Base-by-base conservation (phyloP, 2,329 filamentous ascomycete species). In the Zymoseptoria brevis region DNA sequence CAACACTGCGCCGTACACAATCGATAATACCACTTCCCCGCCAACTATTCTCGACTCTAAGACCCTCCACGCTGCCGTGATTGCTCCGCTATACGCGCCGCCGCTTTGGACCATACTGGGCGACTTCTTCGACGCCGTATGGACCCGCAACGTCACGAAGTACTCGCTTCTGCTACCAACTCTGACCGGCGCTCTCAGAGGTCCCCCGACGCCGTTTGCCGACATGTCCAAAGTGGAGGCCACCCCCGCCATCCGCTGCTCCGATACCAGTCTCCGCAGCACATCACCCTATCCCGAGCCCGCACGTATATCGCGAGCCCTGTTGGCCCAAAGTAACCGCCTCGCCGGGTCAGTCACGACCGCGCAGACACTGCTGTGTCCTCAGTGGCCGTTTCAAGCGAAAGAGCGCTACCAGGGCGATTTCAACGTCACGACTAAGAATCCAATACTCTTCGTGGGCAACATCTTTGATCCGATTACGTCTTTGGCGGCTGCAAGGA, bases 381-480 rank as follows among this genome's bases (percentile, higher is more conserved):
- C 71, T 1, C 72, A 72, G 60, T 79, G 76, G 76, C 67, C 62
- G 21, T 59, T 75, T 8, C 66, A 71, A 4, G 72, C 76, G 9
- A 74, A 72, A 52, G 75, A 76, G 62, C 65, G 68, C 16, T 75
- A 74, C 52, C 63, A 57, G 1, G 72, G 69, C 0, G 67, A 71
- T 53, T 75, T 76, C 53, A 53, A 56, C 8, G 70, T 69, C 50
- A 70, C 68, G 57, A 72, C 73, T 0, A 69, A 63, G 56, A 71
- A 70, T 16, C 71, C 74, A 0, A 54, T 77, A 1, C 65, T 79
- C 1, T 60, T 79, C 13, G 67, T 78, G 8, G 72, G 73, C 7
- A 77, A 75, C 59, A 72, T 69, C 0, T 67, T 67, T 26, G 76
- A 79, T 55, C 71, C 69, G 0, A 66, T 73, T n/a, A 77, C 74